Base-by-base conservation (phyloP, 805 yeast genomes). In the Ogataea pini region DNA sequence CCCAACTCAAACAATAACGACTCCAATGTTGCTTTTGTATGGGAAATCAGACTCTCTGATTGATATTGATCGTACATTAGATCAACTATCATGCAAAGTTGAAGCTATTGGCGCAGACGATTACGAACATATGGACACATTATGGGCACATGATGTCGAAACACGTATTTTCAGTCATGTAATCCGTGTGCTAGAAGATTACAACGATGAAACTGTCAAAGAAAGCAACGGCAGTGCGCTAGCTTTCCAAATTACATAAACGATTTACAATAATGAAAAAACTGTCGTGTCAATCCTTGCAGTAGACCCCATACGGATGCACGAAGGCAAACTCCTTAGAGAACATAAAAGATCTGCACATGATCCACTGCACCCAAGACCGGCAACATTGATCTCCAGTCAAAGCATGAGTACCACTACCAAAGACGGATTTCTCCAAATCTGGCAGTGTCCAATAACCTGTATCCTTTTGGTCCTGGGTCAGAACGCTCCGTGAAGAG, bases 101-200 rank as follows among this genome's bases (percentile, higher is more conserved):
- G 59, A 65, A 19, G 43, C 49, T 1, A 70, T 80, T 12, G 81
- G 84, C 1, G 78, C 90, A 0, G 73, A 71, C 0, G 70, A 71
- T n/a, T 89, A 90, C 65, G 98, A 91, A 67, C 98, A 91, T 67
- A 72, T 91, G 61, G 98, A 92, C 62, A 79, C 92, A 47, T 68
- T 91, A 13, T 91, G 98, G 98, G 96, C 96, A 8, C 67, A 75
- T 8, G 80, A 83, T 45, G 88, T 86, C 1, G 78, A 72, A 22
- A 54, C 62, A 1, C 54, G 67, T 25, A 82, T 80, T 0, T 71
- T 78, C 42, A 25, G 29, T 2, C 49, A 42, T 20, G 59, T 63
- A 13, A 3, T 42, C 5, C 19, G 34, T 12, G 42, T 41, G n/a
- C 32, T 49, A 16, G 38, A 44, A 9, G 32, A 24, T 16, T 39